These are phyloP conservation scores for Inga leiocalycina DNA, from an alignment of 306 rosid species.

Conservation along the genomic window DNA sequence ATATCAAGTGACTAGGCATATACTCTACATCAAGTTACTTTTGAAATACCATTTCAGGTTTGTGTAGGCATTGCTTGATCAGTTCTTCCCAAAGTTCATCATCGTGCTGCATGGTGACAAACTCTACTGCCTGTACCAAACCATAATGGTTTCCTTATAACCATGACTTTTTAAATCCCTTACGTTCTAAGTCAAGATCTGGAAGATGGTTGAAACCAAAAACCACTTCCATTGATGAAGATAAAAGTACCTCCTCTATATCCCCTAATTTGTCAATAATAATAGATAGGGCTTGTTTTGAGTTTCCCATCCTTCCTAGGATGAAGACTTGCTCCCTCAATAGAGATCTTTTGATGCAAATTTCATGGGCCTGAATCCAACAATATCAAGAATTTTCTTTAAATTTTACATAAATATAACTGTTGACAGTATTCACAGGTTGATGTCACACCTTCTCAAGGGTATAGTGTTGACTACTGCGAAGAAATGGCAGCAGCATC, in stretches of 20 bases:
- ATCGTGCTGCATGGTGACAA: conserved; percentile 62
- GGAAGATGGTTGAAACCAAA: conserved; percentile 30
- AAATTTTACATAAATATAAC: conserved; percentile 24
- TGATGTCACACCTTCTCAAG: conserved; percentile 83
- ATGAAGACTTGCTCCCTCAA: conserved; percentile 91
- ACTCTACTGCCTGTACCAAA: conserved; percentile 83
- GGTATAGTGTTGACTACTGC: conserved; percentile 92
- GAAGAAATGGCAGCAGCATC: conserved; percentile 95
- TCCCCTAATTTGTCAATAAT: conserved; percentile 87
- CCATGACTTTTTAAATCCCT: conserved; percentile 23
- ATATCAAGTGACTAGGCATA: conserved; percentile 2
- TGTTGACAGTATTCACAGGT: conserved; percentile 30
- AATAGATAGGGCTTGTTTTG: conserved; percentile 82
- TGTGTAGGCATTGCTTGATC: conserved; percentile 59
- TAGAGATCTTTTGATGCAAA: conserved; percentile 68
- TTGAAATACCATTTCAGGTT: conserved; percentile 53
- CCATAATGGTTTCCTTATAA: conserved; percentile 9
- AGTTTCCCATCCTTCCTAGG: conserved; percentile 97
- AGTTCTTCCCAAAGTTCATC: conserved; percentile 67
- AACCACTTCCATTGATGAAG: conserved; percentile 32
- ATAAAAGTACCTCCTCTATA: conserved; percentile 79
- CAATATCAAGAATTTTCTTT: conserved; percentile 33
- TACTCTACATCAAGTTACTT: conserved; percentile 18
- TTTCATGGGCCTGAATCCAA: conserved; percentile 79
- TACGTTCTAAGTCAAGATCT: conserved; percentile 17